Percentiles rank a stretch among this genome's conserved stretches.
phyloP scores from a whole-genome alignment of 768 basidiomycete species.

The Mycena maculata region DNA sequence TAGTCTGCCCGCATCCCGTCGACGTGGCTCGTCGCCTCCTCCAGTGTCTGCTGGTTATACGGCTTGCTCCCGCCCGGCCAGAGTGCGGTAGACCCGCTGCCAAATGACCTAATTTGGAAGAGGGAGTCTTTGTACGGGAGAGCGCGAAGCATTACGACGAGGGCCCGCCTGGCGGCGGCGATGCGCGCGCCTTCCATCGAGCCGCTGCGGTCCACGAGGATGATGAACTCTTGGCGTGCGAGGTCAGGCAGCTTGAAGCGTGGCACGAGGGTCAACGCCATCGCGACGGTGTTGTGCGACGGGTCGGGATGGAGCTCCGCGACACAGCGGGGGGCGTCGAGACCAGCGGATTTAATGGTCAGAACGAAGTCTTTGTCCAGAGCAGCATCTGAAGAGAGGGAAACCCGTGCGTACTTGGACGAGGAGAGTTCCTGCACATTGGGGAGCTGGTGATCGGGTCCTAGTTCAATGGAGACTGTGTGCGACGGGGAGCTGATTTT shows the following conservation, averaged over 20 bases:
- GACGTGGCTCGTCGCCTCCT: constrained; percentile 41
- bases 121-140: constrained; percentile 46
- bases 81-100: constrained; percentile 31
- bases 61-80: constrained; percentile 44
- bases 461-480: constrained; percentile 28
- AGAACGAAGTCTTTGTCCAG: constrained; percentile 55
- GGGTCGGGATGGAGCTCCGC: constrained; percentile 43
- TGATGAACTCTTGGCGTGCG: constrained; percentile 56
- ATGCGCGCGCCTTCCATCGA: constrained; percentile 51
- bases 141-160: constrained; percentile 52
- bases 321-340: constrained; percentile 58
- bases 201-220: constrained; percentile 58
- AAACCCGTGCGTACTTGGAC: constrained; percentile 19
- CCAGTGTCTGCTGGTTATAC: constrained; percentile 39
- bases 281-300: constrained; percentile 41
- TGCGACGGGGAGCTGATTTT: constrained; percentile 29
- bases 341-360: constrained; percentile 48
- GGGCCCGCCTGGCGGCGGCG: constrained; percentile 48
- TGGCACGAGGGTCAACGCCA: constrained; percentile 57
- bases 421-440: constrained; percentile 25
- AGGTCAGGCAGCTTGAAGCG: constrained; percentile 50
- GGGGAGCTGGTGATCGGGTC: constrained; percentile 24
- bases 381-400: constrained; percentile 11
- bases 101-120: constrained; percentile 61
- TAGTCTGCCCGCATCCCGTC: constrained; percentile 47